Percentiles rank a stretch among this genome's conserved stretches.
Conservation (phyloP, 208 protist genomes). For the Pavlovales sp. region DNA sequence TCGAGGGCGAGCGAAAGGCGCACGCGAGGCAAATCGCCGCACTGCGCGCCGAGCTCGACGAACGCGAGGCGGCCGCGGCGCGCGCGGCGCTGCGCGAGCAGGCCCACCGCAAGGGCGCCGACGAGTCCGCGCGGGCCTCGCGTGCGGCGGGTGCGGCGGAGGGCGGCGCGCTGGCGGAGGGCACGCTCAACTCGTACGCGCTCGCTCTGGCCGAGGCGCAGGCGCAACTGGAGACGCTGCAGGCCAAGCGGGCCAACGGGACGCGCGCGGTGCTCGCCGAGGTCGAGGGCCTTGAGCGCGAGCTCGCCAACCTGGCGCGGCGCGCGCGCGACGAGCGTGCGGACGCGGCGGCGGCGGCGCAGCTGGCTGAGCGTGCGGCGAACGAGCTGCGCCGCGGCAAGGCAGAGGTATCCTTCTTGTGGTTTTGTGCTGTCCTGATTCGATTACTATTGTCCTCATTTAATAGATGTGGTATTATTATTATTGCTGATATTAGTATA, state of each 20-base stretch:
- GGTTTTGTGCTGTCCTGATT: too few relatives aligned
- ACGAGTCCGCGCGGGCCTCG: neutral
- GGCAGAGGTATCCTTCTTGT: too few relatives aligned
- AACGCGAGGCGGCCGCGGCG: neutral
- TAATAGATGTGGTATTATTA: too few relatives aligned
- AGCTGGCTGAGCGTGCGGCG: neutral
- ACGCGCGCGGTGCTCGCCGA: neutral
- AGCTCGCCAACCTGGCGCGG: neutral
- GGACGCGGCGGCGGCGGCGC: too few relatives aligned
- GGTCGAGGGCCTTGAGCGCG: neutral
- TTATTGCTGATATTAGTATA: too few relatives aligned
- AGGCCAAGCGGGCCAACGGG: neutral
- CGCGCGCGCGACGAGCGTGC: neutral
- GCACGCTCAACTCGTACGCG: neutral
- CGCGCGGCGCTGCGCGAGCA: too few relatives aligned
- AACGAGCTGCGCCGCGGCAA: neutral
- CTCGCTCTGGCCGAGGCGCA: neutral
- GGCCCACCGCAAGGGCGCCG: too few relatives aligned
- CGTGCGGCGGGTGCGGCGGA: neutral
- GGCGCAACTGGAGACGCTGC: neutral
- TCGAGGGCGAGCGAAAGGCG: neutral
- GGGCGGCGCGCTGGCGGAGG: too few relatives aligned
- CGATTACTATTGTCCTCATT: too few relatives aligned
- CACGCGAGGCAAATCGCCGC: neutral
- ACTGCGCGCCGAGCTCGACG: neutral